Conservation (phyloP, 2,329 filamentous ascomycete species). For the Blumeria hordei region DNA sequence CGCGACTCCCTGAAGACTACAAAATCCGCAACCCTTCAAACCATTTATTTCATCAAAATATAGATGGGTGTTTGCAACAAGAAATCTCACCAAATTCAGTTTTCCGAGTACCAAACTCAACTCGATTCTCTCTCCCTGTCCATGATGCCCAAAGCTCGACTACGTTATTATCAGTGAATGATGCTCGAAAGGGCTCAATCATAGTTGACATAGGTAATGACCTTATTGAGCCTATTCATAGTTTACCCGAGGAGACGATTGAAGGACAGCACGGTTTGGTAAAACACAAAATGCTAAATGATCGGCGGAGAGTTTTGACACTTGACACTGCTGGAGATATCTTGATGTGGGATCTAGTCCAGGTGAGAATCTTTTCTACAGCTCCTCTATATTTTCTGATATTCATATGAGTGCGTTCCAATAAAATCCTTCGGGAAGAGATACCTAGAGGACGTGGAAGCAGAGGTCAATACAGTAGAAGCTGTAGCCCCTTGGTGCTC, state of each 20-base stretch:
- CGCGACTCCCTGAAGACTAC: slow-evolving; percentile 35
- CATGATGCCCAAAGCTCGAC: slow-evolving; percentile 32
- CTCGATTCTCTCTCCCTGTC: slow-evolving; percentile 39
- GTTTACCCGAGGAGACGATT: slow-evolving; percentile 54
- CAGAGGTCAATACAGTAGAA: slow-evolving; percentile 65
- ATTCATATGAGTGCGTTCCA: slow-evolving; percentile 41
- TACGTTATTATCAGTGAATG: slow-evolving; percentile 21
- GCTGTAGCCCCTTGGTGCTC: slow-evolving; percentile 91
- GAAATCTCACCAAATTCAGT: slow-evolving; percentile 58
- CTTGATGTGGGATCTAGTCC: slow-evolving; percentile 77
- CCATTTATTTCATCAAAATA: slow-evolving; percentile 14
- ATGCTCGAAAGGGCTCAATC: slow-evolving; percentile 29
- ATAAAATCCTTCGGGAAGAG: slow-evolving; percentile 84
- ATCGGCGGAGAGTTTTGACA: slow-evolving; percentile 69
- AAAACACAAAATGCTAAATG: slow-evolving; percentile 79
- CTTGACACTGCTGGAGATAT: slow-evolving; percentile 90
- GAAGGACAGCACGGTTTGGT: slow-evolving; percentile 89
- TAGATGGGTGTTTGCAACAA: slow-evolving; percentile 20
- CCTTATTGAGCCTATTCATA: slow-evolving; percentile 36
- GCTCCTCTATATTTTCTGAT: slow-evolving; percentile 9
- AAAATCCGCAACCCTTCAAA: slow-evolving; percentile 21
- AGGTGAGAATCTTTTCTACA: slow-evolving; percentile 25
- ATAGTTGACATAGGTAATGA: slow-evolving; percentile 23
- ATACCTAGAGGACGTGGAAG: slow-evolving; percentile 77
- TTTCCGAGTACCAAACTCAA: slow-evolving; percentile 63